phyloP scores from a whole-genome alignment of 208 protist genomes.

The Acanthamoeba divionensis region DNA sequence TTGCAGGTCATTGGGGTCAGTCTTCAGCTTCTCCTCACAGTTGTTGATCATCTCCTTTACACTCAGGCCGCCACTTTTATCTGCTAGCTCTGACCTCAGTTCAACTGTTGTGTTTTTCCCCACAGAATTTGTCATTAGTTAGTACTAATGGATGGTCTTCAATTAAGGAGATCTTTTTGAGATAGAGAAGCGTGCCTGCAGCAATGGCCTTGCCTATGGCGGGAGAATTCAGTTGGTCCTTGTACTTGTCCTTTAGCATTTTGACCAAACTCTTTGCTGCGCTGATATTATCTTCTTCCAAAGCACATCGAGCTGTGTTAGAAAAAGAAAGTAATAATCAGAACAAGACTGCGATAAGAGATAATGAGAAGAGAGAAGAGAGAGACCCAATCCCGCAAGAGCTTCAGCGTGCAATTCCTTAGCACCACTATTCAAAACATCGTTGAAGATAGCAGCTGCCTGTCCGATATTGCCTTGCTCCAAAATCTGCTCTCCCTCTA shows the following conservation, averaged over 20 bases:
- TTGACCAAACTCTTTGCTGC: conserved; percentile 19
- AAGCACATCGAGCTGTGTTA: background rate
- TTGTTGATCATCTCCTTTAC: background rate
- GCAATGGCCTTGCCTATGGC: conserved; percentile 19
- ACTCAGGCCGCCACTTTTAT: background rate
- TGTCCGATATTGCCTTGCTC: background rate
- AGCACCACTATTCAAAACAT: conserved; percentile 15
- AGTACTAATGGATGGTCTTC: too few relatives aligned
- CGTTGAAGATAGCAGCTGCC: background rate
- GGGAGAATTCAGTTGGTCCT: background rate
- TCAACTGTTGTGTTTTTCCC: too few relatives aligned
- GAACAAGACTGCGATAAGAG: background rate
- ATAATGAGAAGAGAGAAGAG: background rate
- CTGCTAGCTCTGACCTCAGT: background rate
- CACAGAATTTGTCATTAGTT: too few relatives aligned
- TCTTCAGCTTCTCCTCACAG: background rate
- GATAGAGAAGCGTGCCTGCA: too few relatives aligned
- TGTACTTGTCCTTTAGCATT: conserved; percentile 35
- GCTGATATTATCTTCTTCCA: conserved; percentile 25
- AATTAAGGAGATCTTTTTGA: too few relatives aligned
- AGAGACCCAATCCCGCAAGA: background rate
- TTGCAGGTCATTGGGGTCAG: background rate
- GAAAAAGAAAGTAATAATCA: background rate
- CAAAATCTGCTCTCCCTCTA: background rate
- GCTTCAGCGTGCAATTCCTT: background rate